Evolutionary conservation across 345 rosid species (phyloP).

Genomic region (Boechera divaricarpa): DNA sequence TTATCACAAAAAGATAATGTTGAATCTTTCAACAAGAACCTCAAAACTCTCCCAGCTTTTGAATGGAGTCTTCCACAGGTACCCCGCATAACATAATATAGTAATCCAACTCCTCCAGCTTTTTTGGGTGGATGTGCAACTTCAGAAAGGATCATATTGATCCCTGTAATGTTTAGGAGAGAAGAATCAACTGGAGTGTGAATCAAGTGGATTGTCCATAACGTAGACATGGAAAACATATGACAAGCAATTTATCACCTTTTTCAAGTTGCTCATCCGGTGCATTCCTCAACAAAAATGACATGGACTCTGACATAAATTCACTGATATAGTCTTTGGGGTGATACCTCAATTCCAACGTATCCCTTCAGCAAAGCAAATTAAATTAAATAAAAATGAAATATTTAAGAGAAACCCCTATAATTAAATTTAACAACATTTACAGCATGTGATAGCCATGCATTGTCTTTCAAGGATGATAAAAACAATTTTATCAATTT

Average conservation of each 20-base stretch:
- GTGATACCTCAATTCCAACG: constrained; percentile 70
- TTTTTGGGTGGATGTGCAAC: constrained; percentile 53
- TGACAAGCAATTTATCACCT: constrained; percentile 54
- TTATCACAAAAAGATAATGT: constrained; percentile 59
- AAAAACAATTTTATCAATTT: not conserved
- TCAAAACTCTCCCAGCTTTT: constrained; percentile 60
- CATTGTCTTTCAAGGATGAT: constrained; percentile 17
- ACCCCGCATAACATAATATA: constrained; percentile 74
- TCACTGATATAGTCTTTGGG: constrained; percentile 68
- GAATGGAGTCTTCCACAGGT: constrained; percentile 67
- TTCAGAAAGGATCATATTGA: constrained; percentile 68
- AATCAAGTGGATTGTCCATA: constrained; percentile 22
- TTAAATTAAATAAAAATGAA: constrained; percentile 1
- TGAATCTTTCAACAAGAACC: constrained; percentile 57
- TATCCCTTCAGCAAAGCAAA: constrained; percentile 57
- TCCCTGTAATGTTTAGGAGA: constrained; percentile 53
- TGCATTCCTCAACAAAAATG: constrained; percentile 90
- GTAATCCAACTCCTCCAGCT: constrained; percentile 66
- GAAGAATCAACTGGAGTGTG: constrained; percentile 25
- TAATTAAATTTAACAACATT: not conserved
- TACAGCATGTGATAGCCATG: constrained; percentile 10
- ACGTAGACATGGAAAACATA: constrained; percentile 13
- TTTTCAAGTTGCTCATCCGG: constrained; percentile 55
- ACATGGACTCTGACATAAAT: constrained; percentile 74
- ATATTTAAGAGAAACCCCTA: not conserved